Evolutionary conservation across 2,329 filamentous ascomycete species (phyloP).

Genomic region (Colletotrichum eremochloae): DNA sequence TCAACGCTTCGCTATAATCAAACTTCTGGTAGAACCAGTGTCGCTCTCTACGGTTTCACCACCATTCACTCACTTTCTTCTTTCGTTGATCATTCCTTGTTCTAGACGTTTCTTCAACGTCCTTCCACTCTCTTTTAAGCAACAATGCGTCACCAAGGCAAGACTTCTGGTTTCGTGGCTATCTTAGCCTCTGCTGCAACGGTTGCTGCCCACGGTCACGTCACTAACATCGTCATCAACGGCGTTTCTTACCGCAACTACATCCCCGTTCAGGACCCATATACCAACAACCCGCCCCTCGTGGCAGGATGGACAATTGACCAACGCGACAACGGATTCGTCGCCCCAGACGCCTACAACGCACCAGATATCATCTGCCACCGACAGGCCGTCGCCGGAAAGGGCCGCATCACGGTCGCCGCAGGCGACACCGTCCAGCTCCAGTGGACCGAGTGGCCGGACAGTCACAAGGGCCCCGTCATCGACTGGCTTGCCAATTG

Average conservation of each 20-base stretch:
- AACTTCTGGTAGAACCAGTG: not conserved
- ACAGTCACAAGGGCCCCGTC: constrained; percentile 62
- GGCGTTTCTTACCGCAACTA: constrained; percentile 59
- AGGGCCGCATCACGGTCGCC: constrained; percentile 55
- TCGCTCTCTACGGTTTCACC: constrained; percentile 2
- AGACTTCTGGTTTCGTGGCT: constrained; percentile 43
- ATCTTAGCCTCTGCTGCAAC: constrained; percentile 45
- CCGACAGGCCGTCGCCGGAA: constrained; percentile 55
- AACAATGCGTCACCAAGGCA: constrained; percentile 45
- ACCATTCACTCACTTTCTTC: not conserved
- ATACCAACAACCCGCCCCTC: constrained; percentile 31
- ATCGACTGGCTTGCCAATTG: constrained; percentile 61
- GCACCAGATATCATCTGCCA: constrained; percentile 64
- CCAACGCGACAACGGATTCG: constrained; percentile 61
- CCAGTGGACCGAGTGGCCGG: constrained; percentile 64
- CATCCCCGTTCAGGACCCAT: constrained; percentile 47
- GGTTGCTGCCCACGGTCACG: constrained; percentile 57
- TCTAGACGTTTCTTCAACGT: not conserved
- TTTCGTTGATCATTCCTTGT: constrained; percentile 6
- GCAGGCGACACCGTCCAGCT: constrained; percentile 62
- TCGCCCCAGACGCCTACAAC: constrained; percentile 59
- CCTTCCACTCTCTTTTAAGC: not conserved
- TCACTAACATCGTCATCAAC: constrained; percentile 58
- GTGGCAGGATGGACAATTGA: constrained; percentile 57
- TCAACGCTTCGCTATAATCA: not conserved